Percentiles rank a stretch among this genome's conserved stretches.
Evolutionary conservation across 1,139 yeast species (phyloP).

Genomic region (Saccharomyces hybrid): DNA sequence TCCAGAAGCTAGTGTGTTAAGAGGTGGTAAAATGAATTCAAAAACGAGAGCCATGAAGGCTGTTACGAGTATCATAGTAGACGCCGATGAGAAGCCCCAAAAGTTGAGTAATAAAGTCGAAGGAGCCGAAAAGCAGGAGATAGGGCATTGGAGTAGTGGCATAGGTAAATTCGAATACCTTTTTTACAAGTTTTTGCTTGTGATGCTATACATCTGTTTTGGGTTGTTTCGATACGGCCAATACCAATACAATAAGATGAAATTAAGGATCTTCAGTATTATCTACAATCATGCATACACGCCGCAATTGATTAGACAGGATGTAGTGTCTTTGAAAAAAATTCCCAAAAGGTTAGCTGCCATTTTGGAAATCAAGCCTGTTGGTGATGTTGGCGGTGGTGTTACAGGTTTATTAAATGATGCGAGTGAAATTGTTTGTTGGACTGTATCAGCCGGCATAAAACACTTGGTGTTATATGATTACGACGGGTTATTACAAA

Average conservation of each 20-base stretch:
- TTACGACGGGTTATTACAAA: slow-evolving; percentile 59
- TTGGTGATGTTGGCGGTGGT: slow-evolving; percentile 83
- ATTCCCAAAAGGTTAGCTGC: slow-evolving; percentile 73
- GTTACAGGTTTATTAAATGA: slow-evolving; percentile 72
- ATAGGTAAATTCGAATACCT: slow-evolving; percentile 16
- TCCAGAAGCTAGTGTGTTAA: slow-evolving; percentile 13
- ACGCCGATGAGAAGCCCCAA: slow-evolving; percentile 7
- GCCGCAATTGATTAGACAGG: slow-evolving; percentile 81
- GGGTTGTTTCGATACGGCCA: slow-evolving; percentile 48
- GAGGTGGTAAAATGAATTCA: slow-evolving; percentile 10
- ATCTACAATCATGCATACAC: slow-evolving; percentile 76
- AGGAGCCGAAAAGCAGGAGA: slow-evolving; percentile 3
- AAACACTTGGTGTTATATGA: slow-evolving; percentile 70
- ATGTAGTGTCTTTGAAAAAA: slow-evolving; percentile 62
- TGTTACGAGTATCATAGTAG: slow-evolving; percentile 9
- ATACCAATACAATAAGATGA: slow-evolving; percentile 45
- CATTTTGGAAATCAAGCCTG: slow-evolving; percentile 61
- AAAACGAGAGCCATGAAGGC: slow-evolving; percentile 16
- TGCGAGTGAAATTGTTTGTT: slow-evolving; percentile 68
- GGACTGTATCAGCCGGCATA: slow-evolving; percentile 86
- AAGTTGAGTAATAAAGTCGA: slow-evolving; percentile 3
- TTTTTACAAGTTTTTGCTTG: slow-evolving; percentile 40
- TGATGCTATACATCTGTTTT: slow-evolving; percentile 47
- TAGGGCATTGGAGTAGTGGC: not conserved
- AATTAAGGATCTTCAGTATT: slow-evolving; percentile 52